A percentile compares a stretch with the other conserved stretches of the same genome.
phyloP scores from a whole-genome alignment of 2,329 filamentous ascomycete genomes.

The Fusarium lateritium region DNA sequence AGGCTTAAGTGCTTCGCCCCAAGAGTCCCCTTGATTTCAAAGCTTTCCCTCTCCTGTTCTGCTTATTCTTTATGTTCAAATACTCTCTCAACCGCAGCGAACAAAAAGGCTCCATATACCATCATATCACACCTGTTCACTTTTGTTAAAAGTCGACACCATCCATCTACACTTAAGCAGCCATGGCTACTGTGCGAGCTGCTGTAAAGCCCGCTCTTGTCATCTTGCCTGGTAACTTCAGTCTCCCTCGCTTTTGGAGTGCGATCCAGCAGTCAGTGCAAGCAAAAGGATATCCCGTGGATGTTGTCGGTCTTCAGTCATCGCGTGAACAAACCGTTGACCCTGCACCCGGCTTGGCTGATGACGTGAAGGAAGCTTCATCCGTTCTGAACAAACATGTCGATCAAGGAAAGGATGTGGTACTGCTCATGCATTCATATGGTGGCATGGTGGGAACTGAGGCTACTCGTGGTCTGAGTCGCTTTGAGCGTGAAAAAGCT shows the following conservation, averaged over 20 bases:
- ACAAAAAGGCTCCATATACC: too few species aligned
- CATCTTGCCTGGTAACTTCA: slow-evolving; percentile 21
- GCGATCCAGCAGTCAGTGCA: not conserved
- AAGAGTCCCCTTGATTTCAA: not conserved
- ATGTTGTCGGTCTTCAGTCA: slow-evolving; percentile 7
- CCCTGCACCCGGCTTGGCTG: slow-evolving; percentile 16
- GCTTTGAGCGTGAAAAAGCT: not conserved
- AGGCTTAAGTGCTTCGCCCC: not conserved
- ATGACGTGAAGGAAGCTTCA: slow-evolving; percentile 7
- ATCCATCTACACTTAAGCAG: not conserved
- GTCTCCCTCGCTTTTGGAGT: slow-evolving; percentile 18
- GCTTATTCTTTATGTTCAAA: not conserved
- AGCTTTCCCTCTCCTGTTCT: too few species aligned
- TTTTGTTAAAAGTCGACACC: too few species aligned
- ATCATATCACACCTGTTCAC: too few species aligned
- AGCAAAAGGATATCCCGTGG: not conserved
- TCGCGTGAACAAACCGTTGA: slow-evolving; percentile 5
- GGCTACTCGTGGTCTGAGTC: slow-evolving; percentile 4
- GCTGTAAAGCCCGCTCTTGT: not conserved
- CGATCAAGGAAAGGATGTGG: not conserved
- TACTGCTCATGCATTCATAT: slow-evolving; percentile 29
- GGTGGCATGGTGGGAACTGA: slow-evolving; percentile 24
- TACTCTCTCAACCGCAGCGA: too few species aligned
- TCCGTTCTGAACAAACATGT: slow-evolving; percentile 5
- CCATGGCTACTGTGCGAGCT: not conserved